Evolutionary conservation across 805 yeast species (phyloP), one percentile per base, ranked within the genome.

Genomic region (Metschnikowia shivogae): DNA sequence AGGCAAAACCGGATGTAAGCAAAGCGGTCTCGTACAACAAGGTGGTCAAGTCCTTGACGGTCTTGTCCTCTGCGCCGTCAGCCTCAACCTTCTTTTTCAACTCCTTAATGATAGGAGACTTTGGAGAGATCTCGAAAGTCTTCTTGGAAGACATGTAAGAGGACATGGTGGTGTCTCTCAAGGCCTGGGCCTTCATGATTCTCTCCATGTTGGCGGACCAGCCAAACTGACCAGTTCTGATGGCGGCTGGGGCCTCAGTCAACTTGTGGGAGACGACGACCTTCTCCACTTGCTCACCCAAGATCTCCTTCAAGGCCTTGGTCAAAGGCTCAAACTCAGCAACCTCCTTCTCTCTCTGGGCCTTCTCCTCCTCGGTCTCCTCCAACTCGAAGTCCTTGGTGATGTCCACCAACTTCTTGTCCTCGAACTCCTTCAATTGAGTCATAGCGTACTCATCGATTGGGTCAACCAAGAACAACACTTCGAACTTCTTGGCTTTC

Each of bases 121-220:
- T 85, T 76, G 99, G 97, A 63, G 98, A 92, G 60, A 93, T 89
- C 81, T 93, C 99, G 64, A 93, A 89, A 67, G 93, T 93, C 85
- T 93, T 93, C 89, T 93, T 93, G 46, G 99, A 93, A 39, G 98
- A 86, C 99, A 93, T 93, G 93, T 93, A 93, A 53, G 97, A 82
- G 34, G 98, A 89, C 99, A 93, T 93, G 61, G 96, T 81, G 61
- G 96, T 87, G 74, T 93, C 99, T 80, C 98, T 89, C 65, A 93
- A 79, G 62, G 99, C 99, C 81, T 93, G 99, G 53, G 99, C 99
- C 82, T 93, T 93, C 99, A 93, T 93, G 82, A 93, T 93, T 86
- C 99, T 92, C 81, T 93, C 99, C 99, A 93, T 93, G 82, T 93
- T 93, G 65, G 99, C 99, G 59, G 99, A 93, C 99, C 99, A 93